phyloP scores from a whole-genome alignment of 352 stramenopile genomes.

The Phytopythium vexans region DNA sequence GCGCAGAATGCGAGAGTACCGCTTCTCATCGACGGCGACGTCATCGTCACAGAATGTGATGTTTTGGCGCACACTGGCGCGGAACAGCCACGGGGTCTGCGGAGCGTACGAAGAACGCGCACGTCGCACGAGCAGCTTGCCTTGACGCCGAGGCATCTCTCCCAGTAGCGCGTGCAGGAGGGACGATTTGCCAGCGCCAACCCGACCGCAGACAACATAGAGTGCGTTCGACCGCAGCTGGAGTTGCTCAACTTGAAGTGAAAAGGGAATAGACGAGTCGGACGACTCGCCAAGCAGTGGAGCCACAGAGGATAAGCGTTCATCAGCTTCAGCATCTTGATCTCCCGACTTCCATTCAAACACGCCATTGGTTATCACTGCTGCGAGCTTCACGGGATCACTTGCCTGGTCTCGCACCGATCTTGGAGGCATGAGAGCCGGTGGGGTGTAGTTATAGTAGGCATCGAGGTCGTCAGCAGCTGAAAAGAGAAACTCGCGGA shows the following conservation, averaged over 20 bases:
- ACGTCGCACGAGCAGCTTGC: conserved; percentile 13
- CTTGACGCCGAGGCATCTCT: conserved; percentile 87
- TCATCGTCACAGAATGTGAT: conserved; percentile 45
- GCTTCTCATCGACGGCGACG: conserved; percentile 25
- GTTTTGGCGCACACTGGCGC: conserved; percentile 54
- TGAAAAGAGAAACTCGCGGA: conserved; percentile 71
- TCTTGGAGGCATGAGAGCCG: conserved; percentile 1
- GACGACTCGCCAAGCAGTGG: too few relatives aligned
- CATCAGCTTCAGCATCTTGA: too few relatives aligned
- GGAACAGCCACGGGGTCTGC: conserved; percentile 79
- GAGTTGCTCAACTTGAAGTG: conserved; percentile 44
- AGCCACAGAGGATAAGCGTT: too few relatives aligned
- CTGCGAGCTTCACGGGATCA: conserved; percentile 1
- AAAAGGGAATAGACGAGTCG: conserved; percentile 19
- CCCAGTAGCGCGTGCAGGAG: conserved; percentile 94
- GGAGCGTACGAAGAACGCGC: conserved; percentile 56
- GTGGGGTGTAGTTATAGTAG: conserved; percentile 2
- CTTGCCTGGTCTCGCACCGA: neutral
- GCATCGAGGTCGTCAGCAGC: neutral
- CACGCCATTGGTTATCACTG: conserved; percentile 17
- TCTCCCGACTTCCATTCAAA: conserved; percentile 19
- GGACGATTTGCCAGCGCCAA: conserved; percentile 95
- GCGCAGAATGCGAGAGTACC: conserved; percentile 51
- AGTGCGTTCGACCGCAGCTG: conserved; percentile 28
- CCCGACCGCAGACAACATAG: conserved; percentile 80